Evolutionary conservation across 495 filamentous ascomycete species (phyloP), one percentile per base, ranked within the genome.

Genomic region (Xylaria cubensis): DNA sequence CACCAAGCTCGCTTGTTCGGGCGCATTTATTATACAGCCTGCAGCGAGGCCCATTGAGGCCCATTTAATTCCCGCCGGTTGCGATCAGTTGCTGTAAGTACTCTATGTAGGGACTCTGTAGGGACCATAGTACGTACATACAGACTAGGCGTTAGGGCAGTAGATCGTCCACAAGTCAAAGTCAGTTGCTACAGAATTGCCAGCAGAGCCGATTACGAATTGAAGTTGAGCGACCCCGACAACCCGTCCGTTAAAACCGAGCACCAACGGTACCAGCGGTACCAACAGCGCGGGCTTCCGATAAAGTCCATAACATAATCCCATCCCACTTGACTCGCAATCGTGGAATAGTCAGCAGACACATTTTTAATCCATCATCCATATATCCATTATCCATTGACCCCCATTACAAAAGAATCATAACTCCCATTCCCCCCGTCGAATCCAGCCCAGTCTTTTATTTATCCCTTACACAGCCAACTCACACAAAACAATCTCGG

Each of bases 341-440:
- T 6, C 10, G 66, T 19, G 36, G 6, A 68, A 68, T 71, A 64
- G 69, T 71, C 69, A 71, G 69, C 69, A 71, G 69, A 50, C 44
- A 10, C 62, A 71, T 71, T 59, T 58, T 67, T 69, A 59, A 74
- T 42, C 72, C 59, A 62, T 42, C 36, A 42, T 64, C 74, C 73
- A 64, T 65, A n/a, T 26, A 21, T 24, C 74, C 74, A 73, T 67
- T 70, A 51, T 39, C 46, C 46, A 10, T 8, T 42, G 39, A 42
- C 39, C 48, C 36, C 65, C 46, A 74, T 77, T 79, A 79, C 77
- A 79, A 79, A 76, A 77, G 77, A 77, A 77, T 71, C 67, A 73
- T 36, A 34, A 64, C 48, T 73, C 71, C 70, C 70, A 48, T 51
- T 26, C 39, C 64, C 72, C 41, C 41, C 51, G 26, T 36, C 17